A percentile compares a stretch with the other conserved stretches of the same genome.
Evolutionary conservation across 306 rosid species (phyloP).

Genomic region (cucumber (Cucumis sativus)): Cucumber_9930_V3 NC_026659.2:21092001-21092500

Average conservation of each 20-base stretch:
- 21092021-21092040: slow-evolving; percentile 89
- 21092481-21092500: slow-evolving; percentile 96
- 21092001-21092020: slow-evolving; percentile 74
- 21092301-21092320: slow-evolving; percentile 89
- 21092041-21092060: slow-evolving; percentile 78
- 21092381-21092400: slow-evolving; percentile 84
- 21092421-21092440: slow-evolving; percentile 61
- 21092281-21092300: slow-evolving; percentile 92
- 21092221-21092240: slow-evolving; percentile 78
- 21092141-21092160: slow-evolving; percentile 76
- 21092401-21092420: slow-evolving; percentile 67
- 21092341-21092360: slow-evolving; percentile 90
- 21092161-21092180: slow-evolving; percentile 85
- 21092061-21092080: slow-evolving; percentile 90
- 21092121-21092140: slow-evolving; percentile 75
- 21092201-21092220: slow-evolving; percentile 95
- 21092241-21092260: slow-evolving; percentile 85
- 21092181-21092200: slow-evolving; percentile 83
- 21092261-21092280: slow-evolving; percentile 88
- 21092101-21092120: slow-evolving; percentile 84
- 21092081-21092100: slow-evolving; percentile 81
- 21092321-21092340: slow-evolving; percentile 88
- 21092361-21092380: slow-evolving; percentile 74
- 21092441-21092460: slow-evolving; percentile 68
- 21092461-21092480: slow-evolving; percentile 94